Evolutionary conservation across 2,329 filamentous ascomycete genomes (phyloP), one percentile per base, ranked within the genome.

Genomic region (Exophiala sideris): DNA sequence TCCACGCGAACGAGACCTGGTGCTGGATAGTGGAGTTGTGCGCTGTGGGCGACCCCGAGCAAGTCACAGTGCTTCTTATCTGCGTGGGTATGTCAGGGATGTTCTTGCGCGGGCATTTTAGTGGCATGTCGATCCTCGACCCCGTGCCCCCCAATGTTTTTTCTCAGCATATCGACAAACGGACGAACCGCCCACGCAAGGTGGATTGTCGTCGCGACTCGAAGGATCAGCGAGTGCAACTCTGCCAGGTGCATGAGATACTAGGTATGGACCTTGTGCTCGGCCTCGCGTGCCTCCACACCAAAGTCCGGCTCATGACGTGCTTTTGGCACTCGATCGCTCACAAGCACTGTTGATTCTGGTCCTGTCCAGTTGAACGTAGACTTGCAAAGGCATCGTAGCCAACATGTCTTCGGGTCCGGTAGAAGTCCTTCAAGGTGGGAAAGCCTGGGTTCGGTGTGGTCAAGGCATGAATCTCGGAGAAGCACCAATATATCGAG

Each of bases 401-500:
- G 18, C 41, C 20, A 49, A n/a, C 16, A 49, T 49, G 47, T 38
- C 47, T 12, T 49, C 38, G 12, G 29, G 35, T 40, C 18, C 47
- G 5, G 35, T 41, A 3, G 47, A 49, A 16, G 47, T 49, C 35
- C 14, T 49, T 14, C 6, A 49, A 33, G 47, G 47, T 32, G 47
- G 47, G 16, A 49, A 49, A 12, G 47, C 47, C 3, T 49, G 47
- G 47, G 12, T 41, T 42, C 36, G 36, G 12, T 49, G 47, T 39
- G 47, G 36, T 10, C 40, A 16, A 4, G 47, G 47, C n/a, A 52
- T 52, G 49, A 52, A 52, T 16, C 14, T 52, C 9, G 67, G 66
- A 10, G 67, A 69, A 63, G 66, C 61, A 4, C 66, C 65, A 12
- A 67, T 67, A 46, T 68, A 68, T 50, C 60, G 66, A 12, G 62